phyloP scores from a whole-genome alignment of 192 early-diverging fungal species.

The Kickxella alabastrina region DNA sequence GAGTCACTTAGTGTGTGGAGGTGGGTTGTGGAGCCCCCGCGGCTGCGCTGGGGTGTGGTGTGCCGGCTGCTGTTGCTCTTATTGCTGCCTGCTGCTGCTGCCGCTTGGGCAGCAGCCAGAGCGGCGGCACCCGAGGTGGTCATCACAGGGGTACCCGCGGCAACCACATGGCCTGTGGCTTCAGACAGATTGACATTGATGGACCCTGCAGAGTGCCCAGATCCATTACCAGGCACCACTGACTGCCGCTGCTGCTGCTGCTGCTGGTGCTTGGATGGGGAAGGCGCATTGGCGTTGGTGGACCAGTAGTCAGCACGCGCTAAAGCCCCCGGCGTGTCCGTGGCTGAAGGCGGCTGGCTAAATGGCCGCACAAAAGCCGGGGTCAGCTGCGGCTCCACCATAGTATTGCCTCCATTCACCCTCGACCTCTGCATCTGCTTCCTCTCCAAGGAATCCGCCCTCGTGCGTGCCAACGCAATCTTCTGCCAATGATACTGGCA shows the following conservation, averaged over 20 bases:
- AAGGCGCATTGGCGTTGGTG: not conserved
- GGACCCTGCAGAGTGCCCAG: not conserved
- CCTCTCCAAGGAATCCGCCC: conserved; percentile 17
- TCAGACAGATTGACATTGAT: not conserved
- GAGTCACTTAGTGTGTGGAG: conserved; percentile 7
- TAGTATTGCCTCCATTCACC: not conserved
- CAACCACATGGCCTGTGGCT: conserved; percentile 1
- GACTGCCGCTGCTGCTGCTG: conserved; percentile 1
- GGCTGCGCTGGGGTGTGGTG: conserved; percentile 47
- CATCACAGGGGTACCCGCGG: conserved; percentile 42
- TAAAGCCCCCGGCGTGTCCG: conserved; percentile 29
- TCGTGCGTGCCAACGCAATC: conserved; percentile 40
- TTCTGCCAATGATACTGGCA: conserved; percentile 54
- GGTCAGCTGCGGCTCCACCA: conserved; percentile 27
- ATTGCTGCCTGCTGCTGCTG: conserved; percentile 11
- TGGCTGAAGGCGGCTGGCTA: conserved; percentile 33
- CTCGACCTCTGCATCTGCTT: not conserved
- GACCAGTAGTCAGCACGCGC: no score
- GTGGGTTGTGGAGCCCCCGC: conserved; percentile 29
- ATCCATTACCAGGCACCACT: not conserved
- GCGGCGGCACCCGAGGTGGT: conserved; percentile 47
- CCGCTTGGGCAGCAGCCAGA: conserved; percentile 46
- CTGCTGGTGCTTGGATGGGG: not conserved
- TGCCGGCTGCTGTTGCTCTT: conserved; percentile 25
- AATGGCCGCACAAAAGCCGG: conserved; percentile 49